Conservation (phyloP, 805 yeast species). For the Myxozyma neglecta region DNA sequence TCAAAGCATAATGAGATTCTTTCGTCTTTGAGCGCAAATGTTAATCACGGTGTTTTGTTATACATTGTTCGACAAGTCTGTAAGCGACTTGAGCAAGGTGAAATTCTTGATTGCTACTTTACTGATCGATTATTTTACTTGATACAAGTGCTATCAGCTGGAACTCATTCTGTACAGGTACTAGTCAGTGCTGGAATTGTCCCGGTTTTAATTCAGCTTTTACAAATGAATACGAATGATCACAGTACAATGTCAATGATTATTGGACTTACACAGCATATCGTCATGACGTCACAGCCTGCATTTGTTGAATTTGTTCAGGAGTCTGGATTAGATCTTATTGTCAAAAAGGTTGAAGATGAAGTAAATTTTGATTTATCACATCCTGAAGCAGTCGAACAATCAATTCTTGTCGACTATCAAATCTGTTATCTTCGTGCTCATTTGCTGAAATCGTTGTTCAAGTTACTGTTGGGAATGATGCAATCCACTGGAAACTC, state of each 20-base stretch:
- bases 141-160: constrained; percentile 59
- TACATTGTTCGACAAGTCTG: constrained; percentile 67
- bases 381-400: constrained; percentile 19
- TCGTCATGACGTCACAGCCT: constrained; percentile 43
- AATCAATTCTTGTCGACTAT: constrained; percentile 34
- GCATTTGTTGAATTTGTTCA: constrained; percentile 62
- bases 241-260: constrained; percentile 64
- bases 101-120: constrained; percentile 49
- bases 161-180: constrained; percentile 44
- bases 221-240: constrained; percentile 50
- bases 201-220: constrained; percentile 60
- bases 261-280: constrained; percentile 53
- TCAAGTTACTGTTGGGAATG: constrained; percentile 63
- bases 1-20: constrained; percentile 75
- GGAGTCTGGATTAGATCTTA: constrained; percentile 60
- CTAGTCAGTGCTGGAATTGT: constrained; percentile 76
- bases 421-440: constrained; percentile 35
- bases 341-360: constrained; percentile 59
- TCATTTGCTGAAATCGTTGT: constrained; percentile 54
- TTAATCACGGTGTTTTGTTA: constrained; percentile 78
- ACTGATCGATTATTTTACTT: constrained; percentile 56
- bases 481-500: constrained; percentile 70
- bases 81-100: constrained; percentile 49
- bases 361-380: constrained; percentile 51
- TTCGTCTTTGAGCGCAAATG: constrained; percentile 78